Evolutionary conservation across 805 yeast genomes (phyloP).

Genomic region (Saccharomycopsis sp.): DNA sequence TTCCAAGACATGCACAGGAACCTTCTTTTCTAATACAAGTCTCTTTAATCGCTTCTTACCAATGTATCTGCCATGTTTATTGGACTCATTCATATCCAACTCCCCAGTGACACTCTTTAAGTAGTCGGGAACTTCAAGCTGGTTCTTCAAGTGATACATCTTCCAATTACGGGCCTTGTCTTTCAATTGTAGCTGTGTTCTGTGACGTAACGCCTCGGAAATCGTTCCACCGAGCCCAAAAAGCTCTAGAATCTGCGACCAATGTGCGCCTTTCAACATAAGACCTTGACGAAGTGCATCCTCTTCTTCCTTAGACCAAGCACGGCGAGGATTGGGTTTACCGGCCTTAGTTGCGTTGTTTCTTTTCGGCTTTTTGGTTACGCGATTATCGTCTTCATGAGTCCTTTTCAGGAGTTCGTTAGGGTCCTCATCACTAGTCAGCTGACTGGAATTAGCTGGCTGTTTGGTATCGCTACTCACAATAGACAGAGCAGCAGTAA

Average conservation of each 20-base stretch:
- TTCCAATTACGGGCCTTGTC: constrained; percentile 98
- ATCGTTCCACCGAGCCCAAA: constrained; percentile 91
- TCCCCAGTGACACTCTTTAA: constrained; percentile 85
- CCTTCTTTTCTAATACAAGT: neutral
- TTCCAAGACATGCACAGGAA: neutral
- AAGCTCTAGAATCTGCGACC: constrained; percentile 86
- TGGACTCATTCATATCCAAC: constrained; percentile 33
- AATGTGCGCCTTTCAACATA: constrained; percentile 78
- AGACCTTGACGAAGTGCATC: constrained; percentile 75
- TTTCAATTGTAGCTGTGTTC: constrained; percentile 88
- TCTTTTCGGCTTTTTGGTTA: neutral
- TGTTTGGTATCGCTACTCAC: neutral
- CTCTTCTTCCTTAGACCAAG: constrained; percentile 90
- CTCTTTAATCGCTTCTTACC: neutral
- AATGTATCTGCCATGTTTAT: constrained; percentile 1
- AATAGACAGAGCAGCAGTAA: constrained; percentile 8
- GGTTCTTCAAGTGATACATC: constrained; percentile 71
- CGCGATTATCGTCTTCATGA: neutral
- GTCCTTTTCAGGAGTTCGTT: neutral
- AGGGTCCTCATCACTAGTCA: too few species aligned
- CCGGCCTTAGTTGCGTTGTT: constrained; percentile 19
- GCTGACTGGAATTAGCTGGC: too few species aligned
- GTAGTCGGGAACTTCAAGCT: constrained; percentile 72
- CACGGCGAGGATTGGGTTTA: constrained; percentile 41
- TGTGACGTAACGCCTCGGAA: constrained; percentile 74